These are phyloP conservation scores for Hypoxylon sp. DNA, from an alignment of 2,329 filamentous ascomycete genomes.

Conservation along the genomic window DNA sequence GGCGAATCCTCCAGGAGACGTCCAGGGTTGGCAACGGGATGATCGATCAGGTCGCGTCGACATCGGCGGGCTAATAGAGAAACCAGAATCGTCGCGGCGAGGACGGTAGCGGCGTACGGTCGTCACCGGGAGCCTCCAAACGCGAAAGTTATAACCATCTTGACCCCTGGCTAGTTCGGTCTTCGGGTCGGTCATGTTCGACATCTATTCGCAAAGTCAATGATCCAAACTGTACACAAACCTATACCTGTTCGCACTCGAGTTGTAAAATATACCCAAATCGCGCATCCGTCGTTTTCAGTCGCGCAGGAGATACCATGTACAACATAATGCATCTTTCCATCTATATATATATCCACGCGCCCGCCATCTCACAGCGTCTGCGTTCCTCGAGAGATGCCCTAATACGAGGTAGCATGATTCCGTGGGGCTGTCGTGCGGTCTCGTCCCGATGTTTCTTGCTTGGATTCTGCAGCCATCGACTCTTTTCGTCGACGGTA, in stretches of 20 bases:
- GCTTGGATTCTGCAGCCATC: slow-evolving; percentile 16
- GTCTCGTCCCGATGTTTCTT: background rate
- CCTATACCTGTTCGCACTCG: slow-evolving; percentile 32
- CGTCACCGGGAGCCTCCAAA: slow-evolving; percentile 9
- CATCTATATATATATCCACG: slow-evolving; percentile 29
- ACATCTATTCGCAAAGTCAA: slow-evolving; percentile 22
- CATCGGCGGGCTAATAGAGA: slow-evolving; percentile 69
- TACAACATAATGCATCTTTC: slow-evolving; percentile 44
- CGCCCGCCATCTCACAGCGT: slow-evolving; percentile 17
- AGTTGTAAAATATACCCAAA: slow-evolving; percentile 43
- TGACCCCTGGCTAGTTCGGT: slow-evolving; percentile 1
- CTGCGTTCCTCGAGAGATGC: slow-evolving; percentile 12
- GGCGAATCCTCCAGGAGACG: slow-evolving; percentile 34
- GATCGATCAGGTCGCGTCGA: slow-evolving; percentile 64
- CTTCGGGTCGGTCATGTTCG: slow-evolving; percentile 9
- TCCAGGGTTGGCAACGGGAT: slow-evolving; percentile 52
- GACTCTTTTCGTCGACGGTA: slow-evolving; percentile 6
- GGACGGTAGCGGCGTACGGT: slow-evolving; percentile 31
- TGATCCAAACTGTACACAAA: slow-evolving; percentile 9
- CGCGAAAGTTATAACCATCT: background rate
- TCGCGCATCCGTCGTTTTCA: slow-evolving; percentile 40
- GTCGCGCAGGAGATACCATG: slow-evolving; percentile 46
- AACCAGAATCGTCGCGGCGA: slow-evolving; percentile 53
- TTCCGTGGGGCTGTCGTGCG: slow-evolving; percentile 30
- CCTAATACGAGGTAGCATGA: slow-evolving; percentile 32